Base-by-base conservation (phyloP, 2,329 filamentous ascomycete genomes). In the Harringtonia lauricola region DNA sequence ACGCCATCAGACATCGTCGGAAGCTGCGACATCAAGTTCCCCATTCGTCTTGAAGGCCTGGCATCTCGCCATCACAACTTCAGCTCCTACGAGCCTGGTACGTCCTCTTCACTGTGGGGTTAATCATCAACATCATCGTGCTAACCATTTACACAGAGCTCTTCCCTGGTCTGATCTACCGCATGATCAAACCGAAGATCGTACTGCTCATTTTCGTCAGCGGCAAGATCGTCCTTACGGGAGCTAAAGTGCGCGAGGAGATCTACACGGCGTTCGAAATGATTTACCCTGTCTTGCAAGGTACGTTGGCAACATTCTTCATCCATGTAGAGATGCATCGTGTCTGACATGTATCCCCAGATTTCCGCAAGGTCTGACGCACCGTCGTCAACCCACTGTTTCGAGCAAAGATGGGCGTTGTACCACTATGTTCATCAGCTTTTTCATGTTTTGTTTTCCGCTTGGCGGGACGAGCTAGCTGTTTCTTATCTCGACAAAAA, bases 131-230 rank as follows among this genome's bases (percentile, higher is more conserved):
- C 24, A 26, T 26, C 7, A 7, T 10, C 24, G n/a, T n/a, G 24
- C 24, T 26, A 26, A 26, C 24, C 6, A 10, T 6, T 10, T 26
- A 7, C 17, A 15, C 41, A 15, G 92, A 98, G 62, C 66, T 98
- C 64, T 98, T 98, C 78, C 92, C 92, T 59, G 92, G 92, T 79
- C 81, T 98, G 42, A 98, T 98, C 68, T 98, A 98, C 70, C 87
- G 92, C 63, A 98, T 98, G 92, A 95, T 96, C 75, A 96, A 96
- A 74, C 92, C 92, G n/a, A 96, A 96, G 80, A 95, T 96, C 54
- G 90, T 96, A 42, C 80, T 96, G 18, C 72, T 96, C 60, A 95
- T 98, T 65, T 96, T 96, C 70, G 90, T 96, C 58, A 92, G 84
- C 57, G 92, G 90, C 60, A 96, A 96, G 76, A 96, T 96, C 49